A percentile compares a stretch with the other conserved stretches of the same genome.
These are phyloP conservation scores for Massariosphaeria phaeospora DNA, from an alignment of 495 filamentous ascomycete species.

Conservation along the genomic window DNA sequence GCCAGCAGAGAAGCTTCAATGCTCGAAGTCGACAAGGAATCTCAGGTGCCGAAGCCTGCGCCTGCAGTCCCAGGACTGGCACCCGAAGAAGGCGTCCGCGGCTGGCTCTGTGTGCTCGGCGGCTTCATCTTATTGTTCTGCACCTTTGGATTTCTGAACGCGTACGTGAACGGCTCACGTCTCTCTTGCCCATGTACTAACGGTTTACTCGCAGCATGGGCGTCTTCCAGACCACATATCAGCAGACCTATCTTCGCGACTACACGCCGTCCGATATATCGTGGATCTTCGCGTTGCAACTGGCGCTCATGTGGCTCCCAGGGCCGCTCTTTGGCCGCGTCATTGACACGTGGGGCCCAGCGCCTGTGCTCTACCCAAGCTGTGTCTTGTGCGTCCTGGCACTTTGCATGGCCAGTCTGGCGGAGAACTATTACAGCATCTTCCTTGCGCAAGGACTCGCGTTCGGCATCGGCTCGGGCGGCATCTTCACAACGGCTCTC, in stretches of 20 bases:
- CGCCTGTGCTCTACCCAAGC: conserved; percentile 18
- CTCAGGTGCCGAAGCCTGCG: too few species aligned
- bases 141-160: background rate
- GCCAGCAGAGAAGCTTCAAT: too few species aligned
- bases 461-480: conserved; percentile 43
- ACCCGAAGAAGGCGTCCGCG: background rate
- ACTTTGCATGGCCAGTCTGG: conserved; percentile 41
- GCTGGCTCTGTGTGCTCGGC: background rate
- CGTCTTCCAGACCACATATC: background rate
- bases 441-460: conserved; percentile 44
- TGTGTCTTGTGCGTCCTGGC: conserved; percentile 38
- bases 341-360: conserved; percentile 30
- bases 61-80: too few species aligned
- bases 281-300: conserved; percentile 35
- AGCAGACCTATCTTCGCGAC: background rate
- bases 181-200: conserved; percentile 3
- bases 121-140: background rate
- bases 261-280: conserved; percentile 20
- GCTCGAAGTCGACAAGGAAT: too few species aligned
- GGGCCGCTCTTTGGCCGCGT: conserved; percentile 47
- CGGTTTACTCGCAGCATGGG: background rate
- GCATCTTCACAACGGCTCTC: conserved; percentile 41
- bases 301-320: conserved; percentile 27
- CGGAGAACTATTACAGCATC: conserved; percentile 47
- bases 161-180: conserved; percentile 34